Conservation (phyloP, 108 stramenopile species). For the Parietichytrium sp. region DNA sequence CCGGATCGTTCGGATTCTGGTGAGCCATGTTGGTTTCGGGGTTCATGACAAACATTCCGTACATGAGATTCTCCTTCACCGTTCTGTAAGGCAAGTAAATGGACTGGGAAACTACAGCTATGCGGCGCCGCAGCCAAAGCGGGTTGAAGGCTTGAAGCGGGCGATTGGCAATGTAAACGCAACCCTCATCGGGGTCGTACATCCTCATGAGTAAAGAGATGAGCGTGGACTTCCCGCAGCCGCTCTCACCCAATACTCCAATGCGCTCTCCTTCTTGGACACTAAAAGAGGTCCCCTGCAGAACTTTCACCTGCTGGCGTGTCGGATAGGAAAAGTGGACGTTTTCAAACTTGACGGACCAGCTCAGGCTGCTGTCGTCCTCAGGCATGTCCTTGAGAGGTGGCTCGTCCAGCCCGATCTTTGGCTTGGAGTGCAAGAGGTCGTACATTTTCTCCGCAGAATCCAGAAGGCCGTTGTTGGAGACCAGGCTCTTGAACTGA, state of each 20-base stretch:
- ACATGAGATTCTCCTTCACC: slow-evolving; percentile 34
- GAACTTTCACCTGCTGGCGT: slow-evolving; percentile 12
- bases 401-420: slow-evolving; percentile 7
- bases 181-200: slow-evolving; percentile 66
- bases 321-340: slow-evolving; percentile 49
- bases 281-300: slow-evolving; percentile 38
- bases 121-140: slow-evolving; percentile 6
- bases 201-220: slow-evolving; percentile 68
- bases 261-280: slow-evolving; percentile 73
- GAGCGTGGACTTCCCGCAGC: slow-evolving; percentile 73
- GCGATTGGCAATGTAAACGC: slow-evolving; percentile 56
- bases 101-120: slow-evolving; percentile 10
- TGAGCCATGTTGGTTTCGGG: no score
- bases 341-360: slow-evolving; percentile 41
- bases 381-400: background rate
- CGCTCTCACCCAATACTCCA: slow-evolving; percentile 73
- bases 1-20: no score
- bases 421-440: background rate
- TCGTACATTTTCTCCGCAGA: slow-evolving; percentile 39
- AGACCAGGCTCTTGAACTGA: slow-evolving; percentile 8
- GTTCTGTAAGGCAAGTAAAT: slow-evolving; percentile 29
- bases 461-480: slow-evolving; percentile 25
- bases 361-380: background rate
- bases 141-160: background rate
- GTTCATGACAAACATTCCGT: slow-evolving; percentile 29